Conservation (phyloP, 768 basidiomycete species). For the Kwoniella newhampshirensis region DNA sequence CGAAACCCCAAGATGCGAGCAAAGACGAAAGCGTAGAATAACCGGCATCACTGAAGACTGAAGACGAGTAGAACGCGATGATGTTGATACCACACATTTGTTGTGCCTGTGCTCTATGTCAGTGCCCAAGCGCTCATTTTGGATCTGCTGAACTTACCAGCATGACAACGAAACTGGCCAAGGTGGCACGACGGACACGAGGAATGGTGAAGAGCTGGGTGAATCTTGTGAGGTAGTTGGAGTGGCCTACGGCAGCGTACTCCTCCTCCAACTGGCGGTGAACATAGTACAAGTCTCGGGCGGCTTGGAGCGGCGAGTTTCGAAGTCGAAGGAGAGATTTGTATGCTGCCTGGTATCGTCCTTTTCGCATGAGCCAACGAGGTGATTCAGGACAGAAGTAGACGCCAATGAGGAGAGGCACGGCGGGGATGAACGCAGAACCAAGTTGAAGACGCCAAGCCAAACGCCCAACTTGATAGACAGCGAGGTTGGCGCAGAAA, state of each 20-base stretch:
- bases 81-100: constrained; percentile 48
- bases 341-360: constrained; percentile 51
- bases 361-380: constrained; percentile 55
- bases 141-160: constrained; percentile 20
- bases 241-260: constrained; percentile 11
- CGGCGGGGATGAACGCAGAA: constrained; percentile 41
- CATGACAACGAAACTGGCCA: constrained; percentile 52
- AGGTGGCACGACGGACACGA: constrained; percentile 52
- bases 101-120: constrained; percentile 25
- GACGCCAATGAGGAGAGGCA: constrained; percentile 33
- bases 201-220: constrained; percentile 54
- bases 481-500: constrained; percentile 30
- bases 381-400: constrained; percentile 50
- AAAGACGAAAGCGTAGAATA: constrained; percentile 40
- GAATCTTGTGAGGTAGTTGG: constrained; percentile 37
- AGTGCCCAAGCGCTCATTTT: not conserved
- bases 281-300: constrained; percentile 53
- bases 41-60: constrained; percentile 54
- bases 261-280: constrained; percentile 41
- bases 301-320: constrained; percentile 52
- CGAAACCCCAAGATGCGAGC: constrained; percentile 50
- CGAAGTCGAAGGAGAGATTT: constrained; percentile 49
- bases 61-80: constrained; percentile 56
- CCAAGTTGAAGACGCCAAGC: constrained; percentile 55
- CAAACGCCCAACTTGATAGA: constrained; percentile 32